Percentiles rank a stretch among this genome's conserved stretches.
Evolutionary conservation across 2,329 filamentous ascomycete species (phyloP).

Genomic region (Plenodomus biglobosus): DNA sequence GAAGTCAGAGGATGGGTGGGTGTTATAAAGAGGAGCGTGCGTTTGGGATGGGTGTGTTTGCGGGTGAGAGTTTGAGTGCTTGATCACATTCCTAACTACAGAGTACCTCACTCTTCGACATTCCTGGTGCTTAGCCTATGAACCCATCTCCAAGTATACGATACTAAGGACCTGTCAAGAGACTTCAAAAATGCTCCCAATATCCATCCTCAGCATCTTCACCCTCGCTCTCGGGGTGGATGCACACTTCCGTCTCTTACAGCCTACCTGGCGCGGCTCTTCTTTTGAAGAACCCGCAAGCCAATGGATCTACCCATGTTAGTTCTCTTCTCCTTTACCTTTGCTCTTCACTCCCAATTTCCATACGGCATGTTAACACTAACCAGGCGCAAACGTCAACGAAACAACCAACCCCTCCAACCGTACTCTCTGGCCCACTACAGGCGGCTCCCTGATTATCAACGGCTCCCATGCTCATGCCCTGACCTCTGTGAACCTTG

Average conservation of each 20-base stretch:
- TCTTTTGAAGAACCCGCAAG: conserved; percentile 42
- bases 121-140: no score
- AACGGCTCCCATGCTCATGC: conserved; percentile 48
- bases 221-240: conserved; percentile 37
- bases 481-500: conserved; percentile 53
- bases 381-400: conserved; percentile 45
- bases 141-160: no score
- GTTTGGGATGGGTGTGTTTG: no score
- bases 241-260: conserved; percentile 49
- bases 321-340: conserved; percentile 5
- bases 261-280: conserved; percentile 48
- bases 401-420: conserved; percentile 43
- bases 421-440: conserved; percentile 51
- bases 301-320: conserved; percentile 48
- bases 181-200: conserved; percentile 21
- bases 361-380: no score
- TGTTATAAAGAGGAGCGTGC: no score
- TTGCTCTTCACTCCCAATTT: background rate
- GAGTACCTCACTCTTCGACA: no score
- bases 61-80: no score
- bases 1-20: no score
- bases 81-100: no score
- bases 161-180: no score
- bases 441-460: conserved; percentile 48
- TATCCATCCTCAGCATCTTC: conserved; percentile 19